Evolutionary conservation across 331 rosid genomes (phyloP), one percentile per base, ranked within the genome.

Genomic region (Acacia concinna): DNA sequence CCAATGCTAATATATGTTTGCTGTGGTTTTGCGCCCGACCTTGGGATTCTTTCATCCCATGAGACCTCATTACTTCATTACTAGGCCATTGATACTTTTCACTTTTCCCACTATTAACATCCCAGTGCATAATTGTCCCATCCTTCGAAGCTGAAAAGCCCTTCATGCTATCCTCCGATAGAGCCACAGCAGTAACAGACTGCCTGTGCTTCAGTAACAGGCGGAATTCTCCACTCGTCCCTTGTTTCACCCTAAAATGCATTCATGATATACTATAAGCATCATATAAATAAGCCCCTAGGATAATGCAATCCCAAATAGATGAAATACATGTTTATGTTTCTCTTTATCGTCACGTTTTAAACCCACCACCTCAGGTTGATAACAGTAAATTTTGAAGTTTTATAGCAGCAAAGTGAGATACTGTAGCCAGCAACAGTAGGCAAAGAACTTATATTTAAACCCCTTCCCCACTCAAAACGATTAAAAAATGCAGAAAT

Each of bases 61-160:
- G 99, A 27, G 88, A 89, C 86, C 76, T 96, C 23, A 96, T 68
- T 72, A 87, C 84, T 51, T 84, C 85, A 37, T 84, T 80, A 72
- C 86, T 84, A 20, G 99, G 99, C 99, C 98, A 96, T 32, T 68
- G 85, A 71, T 91, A 93, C 74, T 75, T 93, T 69, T 96, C 99
- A 46, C 81, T 77, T 70, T 89, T 93, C 81, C 98, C 97, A 83
- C 85, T 82, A 41, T 86, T 89, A 80, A 96, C 90, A 86, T 96
- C 97, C 98, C 99, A 96, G 15, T 87, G 96, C 85, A 90, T 70
- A 83, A 96, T 89, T 27, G 75, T 78, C 28, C 99, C 98, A 52
- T 93, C 99, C 88, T 96, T 96, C 1, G 98, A 93, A 38, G 99
- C 97, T 56, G 98, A 96, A 84, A 91, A 96, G 3, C 98, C 99